Percentiles rank a stretch among this genome's conserved stretches.
These are phyloP conservation scores for Clonostachys solani DNA, from an alignment of 2,329 filamentous ascomycete genomes.

Conservation along the genomic window DNA sequence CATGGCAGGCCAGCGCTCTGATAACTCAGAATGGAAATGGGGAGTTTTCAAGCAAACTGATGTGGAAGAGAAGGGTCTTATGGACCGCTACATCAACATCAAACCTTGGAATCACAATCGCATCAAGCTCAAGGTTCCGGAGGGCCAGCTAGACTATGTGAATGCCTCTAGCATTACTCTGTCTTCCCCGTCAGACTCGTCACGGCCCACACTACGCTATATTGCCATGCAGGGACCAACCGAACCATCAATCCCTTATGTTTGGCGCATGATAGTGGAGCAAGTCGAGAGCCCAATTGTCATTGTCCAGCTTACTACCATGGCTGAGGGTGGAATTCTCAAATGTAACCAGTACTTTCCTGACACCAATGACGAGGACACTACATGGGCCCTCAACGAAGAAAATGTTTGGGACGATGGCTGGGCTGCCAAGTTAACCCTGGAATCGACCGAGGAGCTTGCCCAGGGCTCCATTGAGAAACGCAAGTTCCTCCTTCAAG, in stretches of 20 bases:
- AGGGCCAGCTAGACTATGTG: conserved; percentile 72
- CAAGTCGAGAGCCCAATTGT: conserved; percentile 70
- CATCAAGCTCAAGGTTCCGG: conserved; percentile 73
- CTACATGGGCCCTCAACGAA: conserved; percentile 53
- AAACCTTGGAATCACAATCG: conserved; percentile 87
- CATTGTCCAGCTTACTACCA: conserved; percentile 92
- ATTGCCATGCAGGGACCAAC: conserved; percentile 96
- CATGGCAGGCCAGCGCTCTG: conserved; percentile 24
- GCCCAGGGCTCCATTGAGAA: conserved; percentile 62
- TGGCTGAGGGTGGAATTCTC: conserved; percentile 69
- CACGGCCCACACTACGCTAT: conserved; percentile 51
- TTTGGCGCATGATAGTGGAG: conserved; percentile 95
- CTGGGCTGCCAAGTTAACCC: conserved; percentile 64
- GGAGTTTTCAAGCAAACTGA: conserved; percentile 26
- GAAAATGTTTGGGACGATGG: conserved; percentile 60
- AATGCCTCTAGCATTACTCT: conserved; percentile 73
- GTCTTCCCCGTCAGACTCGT: conserved; percentile 30
- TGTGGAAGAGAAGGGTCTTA: conserved; percentile 16
- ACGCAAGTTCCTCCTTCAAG: conserved; percentile 63
- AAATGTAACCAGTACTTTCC: conserved; percentile 94
- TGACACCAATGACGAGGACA: conserved; percentile 38
- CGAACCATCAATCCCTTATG: conserved; percentile 67
- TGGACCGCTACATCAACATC: conserved; percentile 88
- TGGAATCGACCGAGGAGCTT: conserved; percentile 57
- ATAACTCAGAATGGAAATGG: conserved; percentile 24